Conservation (phyloP, 768 basidiomycete genomes). For the Polyporus arcularius region DNA sequence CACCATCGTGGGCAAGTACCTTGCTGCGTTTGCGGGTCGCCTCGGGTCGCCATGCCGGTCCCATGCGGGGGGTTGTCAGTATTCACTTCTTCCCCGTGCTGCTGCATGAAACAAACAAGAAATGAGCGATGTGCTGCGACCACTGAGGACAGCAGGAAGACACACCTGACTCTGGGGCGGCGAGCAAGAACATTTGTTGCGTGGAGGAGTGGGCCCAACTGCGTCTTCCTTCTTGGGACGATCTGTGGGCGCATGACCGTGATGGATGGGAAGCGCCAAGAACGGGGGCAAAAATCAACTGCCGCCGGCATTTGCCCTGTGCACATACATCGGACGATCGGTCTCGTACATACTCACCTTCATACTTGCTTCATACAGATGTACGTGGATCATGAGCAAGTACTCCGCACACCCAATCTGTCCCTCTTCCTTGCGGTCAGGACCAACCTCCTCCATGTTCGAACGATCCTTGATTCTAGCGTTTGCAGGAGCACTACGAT, state of each 20-base stretch:
- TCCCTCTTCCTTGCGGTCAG: constrained; percentile 24
- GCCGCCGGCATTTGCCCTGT: not conserved
- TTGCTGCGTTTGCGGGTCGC: not conserved
- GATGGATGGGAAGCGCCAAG: constrained; percentile 4
- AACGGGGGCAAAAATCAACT: not conserved
- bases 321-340: too few relatives aligned
- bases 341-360: too few relatives aligned
- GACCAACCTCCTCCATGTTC: not conserved
- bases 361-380: too few relatives aligned
- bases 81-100: not conserved
- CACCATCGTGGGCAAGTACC: not conserved
- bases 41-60: not conserved
- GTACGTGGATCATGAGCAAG: constrained; percentile 3
- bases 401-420: constrained; percentile 12
- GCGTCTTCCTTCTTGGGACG: constrained; percentile 10
- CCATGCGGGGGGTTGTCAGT: not conserved
- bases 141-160: too few relatives aligned
- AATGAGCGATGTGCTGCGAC: not conserved
- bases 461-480: not conserved
- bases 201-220: constrained; percentile 2
- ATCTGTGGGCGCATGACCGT: constrained; percentile 14
- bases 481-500: constrained; percentile 39
- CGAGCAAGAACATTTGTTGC: not conserved
- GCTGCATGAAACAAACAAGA: not conserved
- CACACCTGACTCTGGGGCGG: not conserved